A percentile compares a stretch with the other conserved stretches of the same genome.
These are phyloP conservation scores for Cordyceps cateniannulata DNA, from an alignment of 2,329 filamentous ascomycete species.

Conservation along the genomic window DNA sequence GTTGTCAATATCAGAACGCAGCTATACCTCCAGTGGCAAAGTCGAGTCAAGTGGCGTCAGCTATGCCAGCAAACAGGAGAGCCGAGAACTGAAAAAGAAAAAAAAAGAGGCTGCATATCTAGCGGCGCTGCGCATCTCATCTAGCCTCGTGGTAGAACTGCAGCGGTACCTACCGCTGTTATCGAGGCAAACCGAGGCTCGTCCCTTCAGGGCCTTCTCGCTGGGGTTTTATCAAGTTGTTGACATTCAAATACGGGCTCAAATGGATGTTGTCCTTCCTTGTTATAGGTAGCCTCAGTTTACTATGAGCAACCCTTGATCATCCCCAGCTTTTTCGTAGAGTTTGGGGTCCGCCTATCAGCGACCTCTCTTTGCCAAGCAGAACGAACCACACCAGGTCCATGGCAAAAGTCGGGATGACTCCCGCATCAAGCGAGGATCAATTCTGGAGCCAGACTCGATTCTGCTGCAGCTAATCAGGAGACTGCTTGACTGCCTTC, in stretches of 20 bases:
- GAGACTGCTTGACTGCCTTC: neutral
- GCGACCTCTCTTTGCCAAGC: neutral
- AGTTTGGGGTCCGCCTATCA: neutral
- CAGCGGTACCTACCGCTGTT: neutral
- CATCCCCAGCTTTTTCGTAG: neutral
- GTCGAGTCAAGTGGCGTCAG: conserved; percentile 1
- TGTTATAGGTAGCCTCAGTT: too few species aligned
- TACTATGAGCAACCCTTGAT: neutral
- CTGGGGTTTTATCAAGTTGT: too few species aligned
- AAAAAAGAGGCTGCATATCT: neutral
- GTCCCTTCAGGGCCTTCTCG: neutral
- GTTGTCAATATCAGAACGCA: neutral
- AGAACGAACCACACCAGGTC: neutral
- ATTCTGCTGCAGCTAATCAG: neutral
- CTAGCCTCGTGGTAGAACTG: neutral
- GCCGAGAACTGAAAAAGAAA: neutral
- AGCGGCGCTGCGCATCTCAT: neutral
- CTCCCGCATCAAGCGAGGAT: neutral
- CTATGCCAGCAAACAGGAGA: neutral
- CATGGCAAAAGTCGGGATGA: conserved; percentile 9
- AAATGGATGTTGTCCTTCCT: neutral
- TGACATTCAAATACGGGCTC: too few species aligned
- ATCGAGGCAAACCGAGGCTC: neutral
- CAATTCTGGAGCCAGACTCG: neutral
- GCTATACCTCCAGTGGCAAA: conserved; percentile 3